Conservation (phyloP, 306 rosid genomes). For the Cucumis hystrix region DNA sequence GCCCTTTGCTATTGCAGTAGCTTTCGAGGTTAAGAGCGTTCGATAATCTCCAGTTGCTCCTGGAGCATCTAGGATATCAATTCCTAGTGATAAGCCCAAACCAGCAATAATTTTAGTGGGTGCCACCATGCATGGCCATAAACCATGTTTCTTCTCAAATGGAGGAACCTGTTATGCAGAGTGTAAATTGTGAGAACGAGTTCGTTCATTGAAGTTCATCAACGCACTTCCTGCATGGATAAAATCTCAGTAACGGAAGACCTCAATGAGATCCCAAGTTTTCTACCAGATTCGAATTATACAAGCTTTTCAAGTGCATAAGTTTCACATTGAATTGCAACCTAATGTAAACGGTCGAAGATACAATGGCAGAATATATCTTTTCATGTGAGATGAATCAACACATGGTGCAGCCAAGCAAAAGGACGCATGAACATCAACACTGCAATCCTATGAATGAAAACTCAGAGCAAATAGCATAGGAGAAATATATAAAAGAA, state of each 20-base stretch:
- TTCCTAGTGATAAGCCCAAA: slow-evolving; percentile 80
- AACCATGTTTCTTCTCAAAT: slow-evolving; percentile 56
- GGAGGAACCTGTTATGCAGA: slow-evolving; percentile 57
- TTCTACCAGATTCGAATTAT: not conserved
- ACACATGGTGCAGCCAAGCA: not conserved
- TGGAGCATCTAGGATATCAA: slow-evolving; percentile 91
- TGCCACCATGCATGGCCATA: slow-evolving; percentile 95
- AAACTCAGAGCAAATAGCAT: not conserved
- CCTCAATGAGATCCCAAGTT: not conserved
- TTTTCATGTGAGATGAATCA: not conserved
- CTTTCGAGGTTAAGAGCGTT: slow-evolving; percentile 76
- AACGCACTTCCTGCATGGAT: not conserved
- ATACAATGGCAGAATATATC: not conserved
- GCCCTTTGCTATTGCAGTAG: slow-evolving; percentile 71
- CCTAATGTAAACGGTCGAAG: not conserved
- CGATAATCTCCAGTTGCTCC: slow-evolving; percentile 97
- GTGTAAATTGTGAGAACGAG: not conserved
- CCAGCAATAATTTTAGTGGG: slow-evolving; percentile 97
- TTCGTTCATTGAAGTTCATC: not conserved
- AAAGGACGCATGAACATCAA: not conserved
- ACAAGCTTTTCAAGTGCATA: not conserved
- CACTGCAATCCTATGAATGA: not conserved
- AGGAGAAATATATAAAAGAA: slow-evolving; percentile 5
- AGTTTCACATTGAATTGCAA: not conserved
- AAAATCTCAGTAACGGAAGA: not conserved